Evolutionary conservation across 176 grass and related monocot species (phyloP), one percentile per base, ranked within the genome.

Genomic region (Phragmites australis): DNA sequence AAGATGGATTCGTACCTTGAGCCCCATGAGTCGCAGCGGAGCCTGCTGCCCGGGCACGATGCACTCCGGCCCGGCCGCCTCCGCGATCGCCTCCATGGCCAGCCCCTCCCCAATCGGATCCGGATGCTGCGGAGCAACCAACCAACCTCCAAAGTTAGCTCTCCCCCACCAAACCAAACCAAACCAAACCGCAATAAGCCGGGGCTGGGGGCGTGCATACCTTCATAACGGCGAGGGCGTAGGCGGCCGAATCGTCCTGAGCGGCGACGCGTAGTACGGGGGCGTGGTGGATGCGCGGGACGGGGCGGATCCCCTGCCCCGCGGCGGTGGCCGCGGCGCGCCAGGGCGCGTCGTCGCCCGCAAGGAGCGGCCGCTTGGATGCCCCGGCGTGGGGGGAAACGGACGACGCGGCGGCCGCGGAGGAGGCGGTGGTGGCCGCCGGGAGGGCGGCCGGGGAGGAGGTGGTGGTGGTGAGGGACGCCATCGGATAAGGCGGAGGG

Each of bases 201-300:
- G 7, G 48, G 7, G 0, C 6, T 0, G 32, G 6, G 10, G 6
- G 45, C 8, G 45, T 8, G n/a, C 29, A 69, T 67, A 93, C 96
- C 96, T 91, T 99, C 96, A 99, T 99, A 75, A 99, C 79, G 76
- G 93, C 86, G 77, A 99, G 77, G 68, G 96, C 92, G 84, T 99
- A 91, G 18, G 65, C 56, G 75, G 88, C 82, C 31, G 65, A 86
- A 71, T 93, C 78, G 68, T 91, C 93, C 46, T 87, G 88, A 13
- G 61, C n/a, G 7, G 82, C 70, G 29, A 99, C 86, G 29, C 86
- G 79, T 19, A 99, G 96, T 49, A 95, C 66, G 32, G 96, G 90
- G 29, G 79, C 88, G 30, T 89, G 86, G 86, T 99, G 90, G 79
- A 99, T 93, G 79, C 88, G 86, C 34, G 92, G 96, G 80, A 98